Conservation (phyloP, 1,139 yeast genomes). For the Candida sp. region DNA sequence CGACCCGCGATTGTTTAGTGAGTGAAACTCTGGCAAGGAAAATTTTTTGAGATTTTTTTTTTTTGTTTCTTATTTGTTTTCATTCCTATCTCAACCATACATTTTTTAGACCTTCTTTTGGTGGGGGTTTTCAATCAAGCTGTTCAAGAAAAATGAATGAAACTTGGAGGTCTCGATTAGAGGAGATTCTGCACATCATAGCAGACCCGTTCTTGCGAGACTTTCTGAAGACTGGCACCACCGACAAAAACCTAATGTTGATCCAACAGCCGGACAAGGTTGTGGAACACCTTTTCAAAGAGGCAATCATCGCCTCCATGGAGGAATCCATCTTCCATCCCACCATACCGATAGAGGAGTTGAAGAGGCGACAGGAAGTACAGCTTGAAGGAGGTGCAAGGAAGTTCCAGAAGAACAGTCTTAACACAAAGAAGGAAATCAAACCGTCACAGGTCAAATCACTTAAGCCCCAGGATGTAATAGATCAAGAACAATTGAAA, state of each 20-base stretch:
- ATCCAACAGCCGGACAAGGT: slow-evolving; percentile 9
- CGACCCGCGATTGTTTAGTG: neutral
- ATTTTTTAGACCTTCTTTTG: neutral
- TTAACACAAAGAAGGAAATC: slow-evolving; percentile 4
- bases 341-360: slow-evolving; percentile 10
- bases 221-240: slow-evolving; percentile 7
- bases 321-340: slow-evolving; percentile 16
- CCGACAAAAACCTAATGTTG: slow-evolving; percentile 9
- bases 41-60: neutral
- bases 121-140: neutral
- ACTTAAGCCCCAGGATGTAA: slow-evolving; percentile 23
- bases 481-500: slow-evolving; percentile 24
- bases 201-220: slow-evolving; percentile 16
- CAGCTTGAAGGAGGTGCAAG: slow-evolving; percentile 8
- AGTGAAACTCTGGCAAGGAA: neutral
- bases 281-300: slow-evolving; percentile 15
- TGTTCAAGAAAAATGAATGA: neutral
- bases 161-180: slow-evolving; percentile 15
- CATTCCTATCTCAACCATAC: neutral
- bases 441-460: slow-evolving; percentile 19
- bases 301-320: slow-evolving; percentile 15
- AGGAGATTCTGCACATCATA: slow-evolving; percentile 16
- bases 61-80: neutral
- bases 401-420: slow-evolving; percentile 7
- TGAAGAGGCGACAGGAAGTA: slow-evolving; percentile 11